Evolutionary conservation across 345 rosid species (phyloP), one percentile per base, ranked within the genome.

Genomic region (Rhodamnia rubescens): DNA sequence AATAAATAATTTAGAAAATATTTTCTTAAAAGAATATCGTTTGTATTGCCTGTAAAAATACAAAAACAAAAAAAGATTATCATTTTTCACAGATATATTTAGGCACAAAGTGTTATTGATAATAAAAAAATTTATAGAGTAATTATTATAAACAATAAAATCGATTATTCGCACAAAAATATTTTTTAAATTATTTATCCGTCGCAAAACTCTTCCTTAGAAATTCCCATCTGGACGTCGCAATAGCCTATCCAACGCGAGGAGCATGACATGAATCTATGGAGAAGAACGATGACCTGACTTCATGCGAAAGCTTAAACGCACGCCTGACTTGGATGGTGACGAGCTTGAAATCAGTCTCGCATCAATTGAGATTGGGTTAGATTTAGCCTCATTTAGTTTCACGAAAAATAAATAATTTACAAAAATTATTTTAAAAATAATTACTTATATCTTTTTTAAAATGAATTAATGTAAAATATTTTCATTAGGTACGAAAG

Each of bases 101-200:
- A 27, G 20, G 15, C 32, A 61, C 27, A 27, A 27, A 27, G 7
- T 61, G 16, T 61, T 27, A 61, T 27, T 8, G 21, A 61, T 5
- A 6, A 61, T 1, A 6, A 27, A 61, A 0, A 2, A 27, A 0
- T 6, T 6, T 14, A 61, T 61, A 10, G 29, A 29, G 0, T 29
- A 61, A 61, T 61, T 61, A 29, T 14, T 27, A 27, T 3, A 15
- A 59, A 4, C 0, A 4, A 59, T 27, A 59, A 26, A 59, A 61
- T 0, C 6, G 12, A 29, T 61, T 14, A 61, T 61, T 27, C 6
- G 4, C 27, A 0, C 1, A 27, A n/a, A 59, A n/a, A 1, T n/a
- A 6, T 27, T 14, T 7, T 59, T 61, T 6, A 14, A 27, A 61
- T 61, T 13, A 27, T 27, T 27, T 57, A 36, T 36, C 40, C 40